phyloP scores from a whole-genome alignment of 148 eudicot species.

The Chenopodium album region DNA sequence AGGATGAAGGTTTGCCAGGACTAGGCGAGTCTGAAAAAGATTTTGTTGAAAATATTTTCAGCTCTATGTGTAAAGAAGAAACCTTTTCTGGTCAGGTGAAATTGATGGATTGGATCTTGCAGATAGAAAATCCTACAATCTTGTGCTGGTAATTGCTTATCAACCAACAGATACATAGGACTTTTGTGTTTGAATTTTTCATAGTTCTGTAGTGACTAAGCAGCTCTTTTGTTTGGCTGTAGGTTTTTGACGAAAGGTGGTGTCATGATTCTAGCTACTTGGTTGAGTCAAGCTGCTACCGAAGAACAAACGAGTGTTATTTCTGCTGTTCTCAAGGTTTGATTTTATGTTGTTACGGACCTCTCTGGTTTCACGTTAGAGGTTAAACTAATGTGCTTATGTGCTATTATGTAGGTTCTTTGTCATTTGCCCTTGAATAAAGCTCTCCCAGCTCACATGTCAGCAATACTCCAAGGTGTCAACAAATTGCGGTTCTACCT shows the following conservation, averaged over 20 bases:
- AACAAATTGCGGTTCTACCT: conserved; percentile 76
- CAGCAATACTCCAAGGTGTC: conserved; percentile 85
- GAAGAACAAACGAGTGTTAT: conserved; percentile 96
- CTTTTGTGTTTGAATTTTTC: background rate
- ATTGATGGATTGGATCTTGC: conserved; percentile 87
- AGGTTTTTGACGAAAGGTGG: conserved; percentile 90
- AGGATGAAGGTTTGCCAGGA: conserved; percentile 53
- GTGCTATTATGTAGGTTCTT: conserved; percentile 55
- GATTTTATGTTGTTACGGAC: conserved; percentile 9
- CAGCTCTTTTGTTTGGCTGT: conserved; percentile 16
- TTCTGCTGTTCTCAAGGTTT: conserved; percentile 65
- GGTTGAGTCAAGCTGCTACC: conserved; percentile 84
- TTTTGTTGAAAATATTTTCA: conserved; percentile 67
- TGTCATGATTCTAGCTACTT: conserved; percentile 82
- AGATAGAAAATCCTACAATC: conserved; percentile 61
- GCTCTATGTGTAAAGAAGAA: conserved; percentile 79
- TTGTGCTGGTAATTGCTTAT: conserved; percentile 56
- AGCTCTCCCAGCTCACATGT: conserved; percentile 88
- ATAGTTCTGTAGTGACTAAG: conserved; percentile 5
- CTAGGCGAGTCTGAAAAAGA: conserved; percentile 57
- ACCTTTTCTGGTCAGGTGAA: conserved; percentile 81
- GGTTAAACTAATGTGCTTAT: conserved; percentile 15
- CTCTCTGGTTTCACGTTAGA: background rate
- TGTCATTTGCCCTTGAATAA: conserved; percentile 73
- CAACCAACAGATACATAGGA: conserved; percentile 5